Evolutionary conservation across 176 grass and related monocot genomes (phyloP), one percentile per base, ranked within the genome.

Genomic region (Calamus simplicifolius): DNA sequence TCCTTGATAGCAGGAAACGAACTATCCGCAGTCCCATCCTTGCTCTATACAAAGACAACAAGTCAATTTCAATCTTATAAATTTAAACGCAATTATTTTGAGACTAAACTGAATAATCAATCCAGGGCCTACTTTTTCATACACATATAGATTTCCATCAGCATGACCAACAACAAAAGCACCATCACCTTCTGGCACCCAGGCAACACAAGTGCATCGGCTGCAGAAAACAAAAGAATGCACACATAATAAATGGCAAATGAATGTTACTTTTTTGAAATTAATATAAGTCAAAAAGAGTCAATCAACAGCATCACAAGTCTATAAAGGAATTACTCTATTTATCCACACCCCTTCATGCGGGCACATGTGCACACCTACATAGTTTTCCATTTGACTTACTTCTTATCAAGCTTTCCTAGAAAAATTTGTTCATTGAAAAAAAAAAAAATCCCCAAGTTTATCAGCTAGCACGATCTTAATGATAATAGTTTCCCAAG

Each of bases 11-110:
- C 78, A 49, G 88, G 84, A 83, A 98, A 92, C 14, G 84, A 66
- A 77, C 83, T 82, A 80, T 98, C 93, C 67, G 84, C 83, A 64
- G 76, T 98, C 56, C 88, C 88, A 85, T 98, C 88, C 70, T 98
- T 98, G 67, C 70, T 83, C 88, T 98, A 61, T 21, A 69, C 50
- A 70, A 69, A 67, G 4, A 73, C 13, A 67, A 72, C n/a, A 68
- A 25, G 18, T 6, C 13, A 14, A 23, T 16, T 27, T 68, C 29
- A 55, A 18, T 14, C 19, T 38, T 69, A 59, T 28, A 74, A 27
- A 52, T 48, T 73, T 10, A 55, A 68, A 29, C 3, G n/a, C 7
- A 25, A 64, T 59, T 19, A 77, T 25, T 29, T 65, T 64, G 64
- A 62, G 35, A 43, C 12, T 12, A 43, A 43, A 43, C 35, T 43